These are phyloP conservation scores for Calonectria multiphialidica DNA, from an alignment of 2,329 filamentous ascomycete genomes.

Conservation along the genomic window DNA sequence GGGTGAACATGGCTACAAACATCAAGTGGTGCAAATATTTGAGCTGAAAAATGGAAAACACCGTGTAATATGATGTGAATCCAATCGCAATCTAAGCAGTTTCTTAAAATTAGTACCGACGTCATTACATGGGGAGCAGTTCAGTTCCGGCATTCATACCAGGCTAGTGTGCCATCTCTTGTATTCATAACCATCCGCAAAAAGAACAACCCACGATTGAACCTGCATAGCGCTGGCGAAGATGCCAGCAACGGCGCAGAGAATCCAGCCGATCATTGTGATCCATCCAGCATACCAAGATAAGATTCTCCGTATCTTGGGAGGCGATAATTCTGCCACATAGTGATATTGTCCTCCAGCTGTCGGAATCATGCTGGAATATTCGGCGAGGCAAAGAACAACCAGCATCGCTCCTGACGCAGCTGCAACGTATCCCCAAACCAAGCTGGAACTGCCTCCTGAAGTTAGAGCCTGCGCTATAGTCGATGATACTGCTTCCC, in stretches of 20 bases:
- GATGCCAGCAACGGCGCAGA: neutral
- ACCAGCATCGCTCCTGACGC: neutral
- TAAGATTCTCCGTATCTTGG: neutral
- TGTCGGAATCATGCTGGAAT: conserved; percentile 5
- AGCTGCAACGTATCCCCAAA: conserved; percentile 19
- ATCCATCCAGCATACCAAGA: conserved; percentile 16
- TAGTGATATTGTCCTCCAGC: conserved; percentile 18
- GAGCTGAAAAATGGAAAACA: neutral
- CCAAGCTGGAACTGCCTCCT: conserved; percentile 20
- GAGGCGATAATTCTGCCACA: neutral
- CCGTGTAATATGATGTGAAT: neutral
- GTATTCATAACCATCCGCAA: neutral
- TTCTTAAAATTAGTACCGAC: neutral
- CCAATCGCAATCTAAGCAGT: neutral
- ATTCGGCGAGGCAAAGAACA: neutral
- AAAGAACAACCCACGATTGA: conserved; percentile 6
- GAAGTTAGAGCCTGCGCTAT: conserved; percentile 11
- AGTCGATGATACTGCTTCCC: conserved; percentile 15
- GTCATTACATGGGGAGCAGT: no score
- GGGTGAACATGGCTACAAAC: conserved; percentile 6
- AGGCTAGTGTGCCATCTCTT: conserved; percentile 14
- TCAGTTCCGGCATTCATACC: neutral
- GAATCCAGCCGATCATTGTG: conserved; percentile 13
- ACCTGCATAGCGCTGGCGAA: conserved; percentile 15
- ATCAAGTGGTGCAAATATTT: conserved; percentile 7